Conservation (phyloP, 345 rosid species). For the Populus alba region DNA sequence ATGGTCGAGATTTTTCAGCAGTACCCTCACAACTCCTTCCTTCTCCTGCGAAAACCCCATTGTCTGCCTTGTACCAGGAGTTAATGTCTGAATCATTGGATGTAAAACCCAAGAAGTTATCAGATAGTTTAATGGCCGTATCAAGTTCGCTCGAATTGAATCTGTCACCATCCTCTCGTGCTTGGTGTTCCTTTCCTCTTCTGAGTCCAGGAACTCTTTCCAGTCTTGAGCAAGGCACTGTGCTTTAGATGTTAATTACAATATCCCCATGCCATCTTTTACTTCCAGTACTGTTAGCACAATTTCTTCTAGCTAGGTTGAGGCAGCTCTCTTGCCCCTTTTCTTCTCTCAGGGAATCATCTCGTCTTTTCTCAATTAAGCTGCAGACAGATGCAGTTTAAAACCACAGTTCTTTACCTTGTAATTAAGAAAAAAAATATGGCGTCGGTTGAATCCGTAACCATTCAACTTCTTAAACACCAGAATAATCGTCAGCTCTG, state of each 20-base stretch:
- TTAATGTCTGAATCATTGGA: slow-evolving; percentile 24
- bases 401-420: not conserved
- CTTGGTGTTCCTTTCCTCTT: slow-evolving; percentile 52
- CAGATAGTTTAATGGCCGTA: slow-evolving; percentile 5
- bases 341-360: not conserved
- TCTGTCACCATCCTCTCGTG: slow-evolving; percentile 44
- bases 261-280: not conserved
- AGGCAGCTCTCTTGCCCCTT: not conserved
- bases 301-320: not conserved
- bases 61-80: slow-evolving; percentile 31
- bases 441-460: not conserved
- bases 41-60: slow-evolving; percentile 19
- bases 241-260: slow-evolving; percentile 13
- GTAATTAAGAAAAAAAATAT: not conserved
- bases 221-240: slow-evolving; percentile 38
- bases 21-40: slow-evolving; percentile 6
- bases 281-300: not conserved
- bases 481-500: not conserved
- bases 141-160: slow-evolving; percentile 35
- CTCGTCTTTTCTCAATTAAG: not conserved
- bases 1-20: not conserved
- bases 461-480: not conserved
- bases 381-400: not conserved
- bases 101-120: slow-evolving; percentile 7
- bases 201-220: slow-evolving; percentile 63